Evolutionary conservation across 2,329 filamentous ascomycete species (phyloP).

Genomic region (Dothistroma pini): DNA sequence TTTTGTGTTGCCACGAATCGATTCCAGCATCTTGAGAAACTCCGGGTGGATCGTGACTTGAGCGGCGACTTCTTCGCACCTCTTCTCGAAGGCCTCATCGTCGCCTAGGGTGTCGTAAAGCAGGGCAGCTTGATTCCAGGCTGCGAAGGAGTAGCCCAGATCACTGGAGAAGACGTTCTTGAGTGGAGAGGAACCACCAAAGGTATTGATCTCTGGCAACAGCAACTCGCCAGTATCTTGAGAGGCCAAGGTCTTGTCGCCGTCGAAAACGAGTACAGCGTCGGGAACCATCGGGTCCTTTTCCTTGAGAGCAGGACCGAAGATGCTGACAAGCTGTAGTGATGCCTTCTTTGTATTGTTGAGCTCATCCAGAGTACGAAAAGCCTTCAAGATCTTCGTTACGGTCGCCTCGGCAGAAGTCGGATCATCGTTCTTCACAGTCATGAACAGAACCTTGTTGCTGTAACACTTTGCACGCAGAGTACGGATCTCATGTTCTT

Average conservation of each 20-base stretch:
- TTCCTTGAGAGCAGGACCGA: conserved; percentile 20
- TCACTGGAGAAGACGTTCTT: conserved; percentile 51
- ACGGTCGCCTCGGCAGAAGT: neutral
- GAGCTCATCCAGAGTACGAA: neutral
- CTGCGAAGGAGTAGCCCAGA: conserved; percentile 50
- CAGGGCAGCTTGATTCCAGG: conserved; percentile 54
- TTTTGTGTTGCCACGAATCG: conserved; percentile 29
- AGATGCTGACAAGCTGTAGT: conserved; percentile 34
- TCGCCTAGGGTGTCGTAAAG: conserved; percentile 49
- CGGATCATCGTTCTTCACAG: conserved; percentile 15
- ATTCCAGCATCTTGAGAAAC: conserved; percentile 44
- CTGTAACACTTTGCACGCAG: conserved; percentile 47
- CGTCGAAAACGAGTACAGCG: conserved; percentile 53
- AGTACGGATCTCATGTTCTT: conserved; percentile 43
- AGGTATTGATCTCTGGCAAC: conserved; percentile 42
- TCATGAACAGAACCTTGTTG: conserved; percentile 46
- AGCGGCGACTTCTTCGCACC: conserved; percentile 47
- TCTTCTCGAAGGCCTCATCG: conserved; percentile 40
- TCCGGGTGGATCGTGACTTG: conserved; percentile 47
- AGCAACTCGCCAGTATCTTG: conserved; percentile 52
- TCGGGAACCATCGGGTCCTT: neutral
- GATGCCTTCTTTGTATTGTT: conserved; percentile 19
- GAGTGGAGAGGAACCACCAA: conserved; percentile 46
- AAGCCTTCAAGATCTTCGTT: neutral
- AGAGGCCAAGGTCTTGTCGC: conserved; percentile 53